Conservation (phyloP, 306 rosid species). For the Cucumis cinereus region DNA sequence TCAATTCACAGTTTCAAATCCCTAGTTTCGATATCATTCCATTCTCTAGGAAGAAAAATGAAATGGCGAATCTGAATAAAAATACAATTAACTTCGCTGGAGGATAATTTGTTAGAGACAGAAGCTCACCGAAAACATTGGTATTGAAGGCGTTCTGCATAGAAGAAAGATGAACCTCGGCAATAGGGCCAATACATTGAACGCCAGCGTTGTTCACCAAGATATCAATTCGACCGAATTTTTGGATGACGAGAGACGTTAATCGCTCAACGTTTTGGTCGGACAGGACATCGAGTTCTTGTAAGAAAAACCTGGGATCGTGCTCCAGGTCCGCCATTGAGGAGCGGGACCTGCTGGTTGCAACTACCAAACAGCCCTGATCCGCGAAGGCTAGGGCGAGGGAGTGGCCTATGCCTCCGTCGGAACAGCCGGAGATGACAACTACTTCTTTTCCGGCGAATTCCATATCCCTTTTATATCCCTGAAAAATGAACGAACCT, state of each 20-base stretch:
- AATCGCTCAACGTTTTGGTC: conserved; percentile 47
- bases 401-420: conserved; percentile 67
- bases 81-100: neutral
- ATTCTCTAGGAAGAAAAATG: neutral
- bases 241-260: conserved; percentile 25
- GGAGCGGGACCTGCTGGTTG: conserved; percentile 45
- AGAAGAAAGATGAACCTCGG: conserved; percentile 56
- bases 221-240: conserved; percentile 51
- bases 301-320: conserved; percentile 37
- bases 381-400: conserved; percentile 67
- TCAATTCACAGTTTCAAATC: neutral
- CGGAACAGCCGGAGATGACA: conserved; percentile 57
- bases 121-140: conserved; percentile 49
- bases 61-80: neutral
- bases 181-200: conserved; percentile 62
- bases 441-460: conserved; percentile 38
- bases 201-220: conserved; percentile 82
- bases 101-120: neutral
- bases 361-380: conserved; percentile 48
- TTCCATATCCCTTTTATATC: conserved; percentile 5
- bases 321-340: conserved; percentile 47
- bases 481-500: no score
- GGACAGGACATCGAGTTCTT: conserved; percentile 66
- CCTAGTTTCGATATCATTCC: neutral
- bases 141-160: conserved; percentile 48